Base-by-base conservation (phyloP, 2,329 filamentous ascomycete species). In the Fusarium buxicola region DNA sequence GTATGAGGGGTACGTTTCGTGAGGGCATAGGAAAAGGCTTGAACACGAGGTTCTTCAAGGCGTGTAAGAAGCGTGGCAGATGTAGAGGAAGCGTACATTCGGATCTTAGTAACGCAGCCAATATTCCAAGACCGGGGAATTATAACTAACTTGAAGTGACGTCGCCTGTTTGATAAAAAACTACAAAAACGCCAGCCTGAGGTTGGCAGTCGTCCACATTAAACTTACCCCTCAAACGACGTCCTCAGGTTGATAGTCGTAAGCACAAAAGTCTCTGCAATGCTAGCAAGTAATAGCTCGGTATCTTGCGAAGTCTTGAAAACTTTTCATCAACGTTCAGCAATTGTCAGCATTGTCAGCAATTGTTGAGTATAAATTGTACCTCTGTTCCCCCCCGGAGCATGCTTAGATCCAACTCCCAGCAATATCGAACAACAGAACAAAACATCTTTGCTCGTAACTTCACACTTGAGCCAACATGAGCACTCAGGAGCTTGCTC, bases 181-280 rank as follows among this genome's bases (percentile, higher is more conserved):
- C 28, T 28, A 24, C 36, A 58, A 62, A 38, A 54, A 40, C 58
- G 24, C 27, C 32, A 15, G 53, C 46, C 58, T 62, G 18, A 58
- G 58, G 52, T 62, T 47, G 36, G 36, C 44, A 52, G 31, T 52
- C 35, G 16, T 28, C 41, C 10, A 24, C 35, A 32, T n/a, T n/a
- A n/a, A n/a, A n/a, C 5, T 62, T 62, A 58, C 58, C 58, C 58
- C 58, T 61, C 58, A 58, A 58, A 57, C 58, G 40, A 62, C 58
- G 27, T 18, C 58, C 58, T 61, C 35, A 62, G 58, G 58, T 62
- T 62, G 12, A 13, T 41, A 62, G 15, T 58, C 11, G 10, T 48
- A 47, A 48, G 56, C 10, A 24, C 21, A 51, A 61, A 45, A 45
- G 43, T 45, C 8, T 28, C 7, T 46, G 41, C 21, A 40, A 35